These are phyloP conservation scores for Boechera retrofracta DNA, from an alignment of 345 rosid species.

Conservation along the genomic window DNA sequence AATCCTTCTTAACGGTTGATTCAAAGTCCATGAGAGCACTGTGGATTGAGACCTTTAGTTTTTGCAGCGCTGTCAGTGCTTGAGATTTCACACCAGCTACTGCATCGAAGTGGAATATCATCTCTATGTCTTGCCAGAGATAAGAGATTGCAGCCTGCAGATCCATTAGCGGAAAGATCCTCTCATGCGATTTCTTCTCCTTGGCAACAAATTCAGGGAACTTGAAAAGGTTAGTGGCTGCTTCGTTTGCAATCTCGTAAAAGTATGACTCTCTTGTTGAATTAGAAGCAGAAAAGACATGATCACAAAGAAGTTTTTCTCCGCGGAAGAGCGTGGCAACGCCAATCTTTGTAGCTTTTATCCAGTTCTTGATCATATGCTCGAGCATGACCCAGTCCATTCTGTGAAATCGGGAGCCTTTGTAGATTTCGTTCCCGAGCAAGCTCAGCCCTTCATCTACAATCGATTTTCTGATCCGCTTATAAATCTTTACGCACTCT, in stretches of 20 bases:
- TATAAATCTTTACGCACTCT: constrained; percentile 70
- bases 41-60: constrained; percentile 57
- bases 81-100: constrained; percentile 56
- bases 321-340: constrained; percentile 64
- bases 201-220: constrained; percentile 72
- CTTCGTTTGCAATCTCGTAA: constrained; percentile 65
- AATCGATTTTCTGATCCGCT: constrained; percentile 59
- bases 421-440: constrained; percentile 61
- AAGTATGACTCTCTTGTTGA: constrained; percentile 71
- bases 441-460: constrained; percentile 68
- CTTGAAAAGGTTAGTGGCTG: constrained; percentile 65
- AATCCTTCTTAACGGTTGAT: constrained; percentile 59
- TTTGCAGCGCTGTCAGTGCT: constrained; percentile 59
- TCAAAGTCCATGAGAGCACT: constrained; percentile 57
- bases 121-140: constrained; percentile 72
- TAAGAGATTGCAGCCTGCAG: constrained; percentile 63
- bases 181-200: constrained; percentile 60
- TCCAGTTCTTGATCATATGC: constrained; percentile 67
- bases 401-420: constrained; percentile 56
- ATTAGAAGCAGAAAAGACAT: constrained; percentile 61
- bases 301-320: constrained; percentile 72
- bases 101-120: constrained; percentile 66
- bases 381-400: constrained; percentile 64
- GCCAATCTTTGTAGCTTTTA: constrained; percentile 60
- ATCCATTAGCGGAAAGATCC: constrained; percentile 64